Evolutionary conservation across 2,329 filamentous ascomycete species (phyloP), one percentile per base, ranked within the genome.

Genomic region (Colletotrichum agaves): DNA sequence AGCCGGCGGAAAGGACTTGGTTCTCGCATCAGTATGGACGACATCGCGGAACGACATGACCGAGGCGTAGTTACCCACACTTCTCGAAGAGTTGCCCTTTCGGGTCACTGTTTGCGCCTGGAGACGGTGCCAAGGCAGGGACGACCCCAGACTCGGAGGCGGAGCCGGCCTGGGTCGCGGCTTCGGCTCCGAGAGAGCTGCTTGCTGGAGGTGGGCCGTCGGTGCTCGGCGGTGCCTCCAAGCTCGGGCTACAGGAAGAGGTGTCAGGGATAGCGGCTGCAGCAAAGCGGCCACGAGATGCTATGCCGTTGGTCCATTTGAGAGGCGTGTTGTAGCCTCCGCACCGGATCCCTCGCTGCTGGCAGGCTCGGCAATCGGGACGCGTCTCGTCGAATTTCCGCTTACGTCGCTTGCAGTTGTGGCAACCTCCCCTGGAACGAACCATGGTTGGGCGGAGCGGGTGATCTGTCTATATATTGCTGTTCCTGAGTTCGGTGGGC

Each of bases 331-430:
- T 57, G 46, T 72, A 72, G 33, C 71, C 71, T 8, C 67, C 58
- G 47, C 71, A 72, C 11, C 59, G 61, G 4, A 70, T 50, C 11
- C 71, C 71, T 2, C 65, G 44, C 2, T 53, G 52, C 17, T 19
- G 31, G 12, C 71, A 72, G 23, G 60, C 65, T 23, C 44, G 61
- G 49, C 71, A 72, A 21, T 57, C 64, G 13, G 71, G 69, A 13
- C 67, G 69, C 41, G 53, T 53, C 43, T 72, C 71, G 56, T 72
- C 71, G 17, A 69, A 72, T 55, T 72, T 72, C 13, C 68, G 56
- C 61, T 70, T 70, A 23, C 68, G 56, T 12, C 68, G 65, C 52
- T 69, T 70, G 61, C 68, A 70, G 23, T 70, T 69, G 50, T 56
- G 60, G 50, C 68, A 70, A n/a, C 65, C 68, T 52, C 65, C 58